Percentiles rank a stretch among this genome's conserved stretches.
phyloP scores from a whole-genome alignment of 148 eudicot genomes.

The Vaccinium darrowii region DNA sequence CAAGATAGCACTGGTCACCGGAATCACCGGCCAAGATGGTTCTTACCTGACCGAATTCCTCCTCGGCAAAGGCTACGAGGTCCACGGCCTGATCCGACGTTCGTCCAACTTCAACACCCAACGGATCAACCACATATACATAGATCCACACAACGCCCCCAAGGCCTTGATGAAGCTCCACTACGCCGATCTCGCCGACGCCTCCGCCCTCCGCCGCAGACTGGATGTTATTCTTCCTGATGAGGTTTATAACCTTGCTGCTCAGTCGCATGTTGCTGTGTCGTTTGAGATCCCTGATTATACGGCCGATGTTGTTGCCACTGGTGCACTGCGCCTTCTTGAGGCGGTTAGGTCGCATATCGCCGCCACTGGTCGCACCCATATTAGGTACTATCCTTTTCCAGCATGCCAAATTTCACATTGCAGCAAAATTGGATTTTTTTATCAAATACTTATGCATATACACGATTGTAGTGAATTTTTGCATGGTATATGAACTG shows the following conservation, averaged over 20 bases:
- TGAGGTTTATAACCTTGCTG: conserved; percentile 92
- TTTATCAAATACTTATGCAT: too few species aligned
- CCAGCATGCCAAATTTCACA: neutral
- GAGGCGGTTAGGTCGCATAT: conserved; percentile 91
- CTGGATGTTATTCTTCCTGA: conserved; percentile 72
- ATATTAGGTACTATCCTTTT: conserved; percentile 23
- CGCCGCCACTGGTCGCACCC: conserved; percentile 52
- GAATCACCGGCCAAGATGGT: conserved; percentile 97
- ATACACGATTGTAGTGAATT: neutral
- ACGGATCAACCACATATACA: conserved; percentile 91
- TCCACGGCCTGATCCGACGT: conserved; percentile 86
- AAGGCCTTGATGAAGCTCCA: conserved; percentile 94
- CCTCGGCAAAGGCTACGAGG: conserved; percentile 63
- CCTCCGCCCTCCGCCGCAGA: conserved; percentile 86
- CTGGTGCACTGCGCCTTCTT: conserved; percentile 72
- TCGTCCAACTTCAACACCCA: conserved; percentile 97
- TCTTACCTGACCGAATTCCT: conserved; percentile 92
- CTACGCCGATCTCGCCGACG: conserved; percentile 93
- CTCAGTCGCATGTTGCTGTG: conserved; percentile 94
- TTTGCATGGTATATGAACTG: neutral
- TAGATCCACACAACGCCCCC: conserved; percentile 82
- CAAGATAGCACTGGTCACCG: conserved; percentile 77
- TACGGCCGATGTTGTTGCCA: conserved; percentile 93
- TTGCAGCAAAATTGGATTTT: neutral
- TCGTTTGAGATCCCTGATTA: conserved; percentile 97